A percentile compares a stretch with the other conserved stretches of the same genome.
These are phyloP conservation scores for Cyberlindnera saturnus DNA, from an alignment of 805 yeast genomes.

Conservation along the genomic window DNA sequence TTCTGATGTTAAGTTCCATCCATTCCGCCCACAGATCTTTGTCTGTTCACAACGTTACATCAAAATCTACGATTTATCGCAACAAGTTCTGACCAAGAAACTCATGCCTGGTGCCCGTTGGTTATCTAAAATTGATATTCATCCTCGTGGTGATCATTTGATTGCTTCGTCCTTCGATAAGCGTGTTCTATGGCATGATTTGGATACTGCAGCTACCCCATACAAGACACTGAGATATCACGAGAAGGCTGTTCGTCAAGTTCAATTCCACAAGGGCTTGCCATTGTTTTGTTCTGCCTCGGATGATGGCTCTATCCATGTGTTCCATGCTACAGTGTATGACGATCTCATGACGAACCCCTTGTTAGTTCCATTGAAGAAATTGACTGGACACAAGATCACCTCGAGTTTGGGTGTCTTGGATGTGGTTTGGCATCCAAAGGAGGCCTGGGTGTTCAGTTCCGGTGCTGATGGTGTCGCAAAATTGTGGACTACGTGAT, in stretches of 20 bases:
- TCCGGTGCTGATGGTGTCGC: conserved; percentile 98
- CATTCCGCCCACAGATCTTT: conserved; percentile 86
- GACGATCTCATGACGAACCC: conserved; percentile 96
- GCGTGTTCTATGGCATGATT: conserved; percentile 95
- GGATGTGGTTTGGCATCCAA: conserved; percentile 91
- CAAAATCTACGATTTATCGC: conserved; percentile 83
- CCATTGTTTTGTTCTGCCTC: conserved; percentile 94
- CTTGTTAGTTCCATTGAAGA: conserved; percentile 90
- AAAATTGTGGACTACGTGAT: conserved; percentile 85
- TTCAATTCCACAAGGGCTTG: conserved; percentile 78
- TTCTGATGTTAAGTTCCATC: conserved; percentile 96
- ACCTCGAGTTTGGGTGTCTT: conserved; percentile 79
- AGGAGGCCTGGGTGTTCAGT: conserved; percentile 95
- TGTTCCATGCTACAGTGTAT: conserved; percentile 94
- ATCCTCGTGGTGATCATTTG: conserved; percentile 93
- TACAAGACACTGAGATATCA: conserved; percentile 95
- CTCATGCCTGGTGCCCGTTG: conserved; percentile 94
- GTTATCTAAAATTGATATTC: conserved; percentile 87
- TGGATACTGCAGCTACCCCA: conserved; percentile 83
- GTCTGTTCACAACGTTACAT: conserved; percentile 93
- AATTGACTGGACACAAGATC: conserved; percentile 83
- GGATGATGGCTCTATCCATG: conserved; percentile 89
- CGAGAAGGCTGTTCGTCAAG: conserved; percentile 87
- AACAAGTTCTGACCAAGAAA: conserved; percentile 77
- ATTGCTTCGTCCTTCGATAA: conserved; percentile 91